Conservation (phyloP, 2,329 filamentous ascomycete species). For the Aspergillus tamarii region DNA sequence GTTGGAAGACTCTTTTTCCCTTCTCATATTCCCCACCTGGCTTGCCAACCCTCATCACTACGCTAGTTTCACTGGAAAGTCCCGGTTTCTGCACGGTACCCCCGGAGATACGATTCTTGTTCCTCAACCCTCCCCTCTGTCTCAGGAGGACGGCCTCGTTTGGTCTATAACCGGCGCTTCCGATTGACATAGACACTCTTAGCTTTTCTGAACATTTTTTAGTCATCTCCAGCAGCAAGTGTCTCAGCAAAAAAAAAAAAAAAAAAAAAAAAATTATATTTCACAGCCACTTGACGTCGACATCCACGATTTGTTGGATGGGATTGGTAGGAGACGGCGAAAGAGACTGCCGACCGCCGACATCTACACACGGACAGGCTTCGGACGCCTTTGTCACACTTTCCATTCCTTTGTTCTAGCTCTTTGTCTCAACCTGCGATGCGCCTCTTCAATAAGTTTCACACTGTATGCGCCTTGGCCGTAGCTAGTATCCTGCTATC, state of each 20-base stretch:
- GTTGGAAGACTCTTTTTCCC: not conserved
- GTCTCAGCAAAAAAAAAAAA: not conserved
- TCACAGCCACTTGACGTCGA: not conserved
- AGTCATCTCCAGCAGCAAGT: not conserved
- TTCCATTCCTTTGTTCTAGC: slow-evolving; percentile 18
- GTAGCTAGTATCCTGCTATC: slow-evolving; percentile 34
- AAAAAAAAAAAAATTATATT: not conserved
- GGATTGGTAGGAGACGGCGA: not conserved
- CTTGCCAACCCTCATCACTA: slow-evolving; percentile 4
- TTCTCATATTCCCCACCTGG: slow-evolving; percentile 1
- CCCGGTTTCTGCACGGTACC: slow-evolving; percentile 15
- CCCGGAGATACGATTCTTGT: slow-evolving; percentile 3
- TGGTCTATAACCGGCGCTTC: slow-evolving; percentile 1
- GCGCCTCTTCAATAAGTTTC: slow-evolving; percentile 35
- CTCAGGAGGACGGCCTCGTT: slow-evolving; percentile 13
- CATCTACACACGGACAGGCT: not conserved
- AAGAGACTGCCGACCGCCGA: not conserved
- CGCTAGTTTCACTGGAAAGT: slow-evolving; percentile 9
- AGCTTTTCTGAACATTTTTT: not conserved
- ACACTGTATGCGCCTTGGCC: slow-evolving; percentile 34
- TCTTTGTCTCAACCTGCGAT: slow-evolving; percentile 22
- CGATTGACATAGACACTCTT: slow-evolving; percentile 1
- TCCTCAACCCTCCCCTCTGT: slow-evolving; percentile 3
- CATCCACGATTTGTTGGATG: not conserved
- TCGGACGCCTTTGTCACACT: slow-evolving; percentile 2